A percentile compares a stretch with the other conserved stretches of the same genome.
Conservation (phyloP, 192 early-diverging fungal genomes). For the Entomortierella beljakovae region DNA sequence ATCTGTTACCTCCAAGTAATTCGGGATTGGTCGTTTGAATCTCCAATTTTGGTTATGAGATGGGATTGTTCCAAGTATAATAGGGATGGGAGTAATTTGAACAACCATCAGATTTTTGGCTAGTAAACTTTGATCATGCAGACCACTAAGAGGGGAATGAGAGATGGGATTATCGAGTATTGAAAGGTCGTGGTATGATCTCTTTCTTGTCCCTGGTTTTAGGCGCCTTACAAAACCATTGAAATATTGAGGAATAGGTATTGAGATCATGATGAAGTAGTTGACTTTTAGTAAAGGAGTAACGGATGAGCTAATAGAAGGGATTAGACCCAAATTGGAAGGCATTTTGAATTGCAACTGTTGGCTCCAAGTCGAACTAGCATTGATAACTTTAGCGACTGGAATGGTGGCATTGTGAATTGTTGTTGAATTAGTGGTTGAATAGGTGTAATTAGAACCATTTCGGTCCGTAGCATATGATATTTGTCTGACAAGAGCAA, state of each 20-base stretch:
- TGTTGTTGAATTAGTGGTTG: slow-evolving; percentile 1
- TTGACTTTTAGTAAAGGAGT: slow-evolving; percentile 27
- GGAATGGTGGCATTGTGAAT: slow-evolving; percentile 32
- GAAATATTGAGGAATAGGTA: slow-evolving; percentile 23
- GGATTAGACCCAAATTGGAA: slow-evolving; percentile 5
- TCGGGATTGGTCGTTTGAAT: slow-evolving; percentile 40
- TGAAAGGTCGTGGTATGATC: slow-evolving; percentile 7
- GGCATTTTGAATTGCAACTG: slow-evolving; percentile 38
- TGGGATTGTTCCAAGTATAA: slow-evolving; percentile 17
- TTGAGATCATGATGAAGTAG: slow-evolving; percentile 22
- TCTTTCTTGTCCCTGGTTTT: background rate
- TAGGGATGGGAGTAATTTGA: slow-evolving; percentile 31
- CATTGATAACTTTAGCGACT: slow-evolving; percentile 18
- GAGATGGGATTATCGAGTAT: background rate
- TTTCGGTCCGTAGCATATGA: background rate
- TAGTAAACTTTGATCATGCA: background rate
- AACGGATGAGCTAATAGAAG: slow-evolving; percentile 11
- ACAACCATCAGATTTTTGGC: background rate
- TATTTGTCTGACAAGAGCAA: slow-evolving; percentile 25
- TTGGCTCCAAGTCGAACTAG: slow-evolving; percentile 24
- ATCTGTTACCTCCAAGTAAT: slow-evolving; percentile 21
- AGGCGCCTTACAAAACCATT: slow-evolving; percentile 30
- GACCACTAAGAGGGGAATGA: background rate
- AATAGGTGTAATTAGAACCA: background rate
- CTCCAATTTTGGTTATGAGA: background rate